Base-by-base conservation (phyloP, 2,329 filamentous ascomycete species). In the Pseudocercospora ulei region DNA sequence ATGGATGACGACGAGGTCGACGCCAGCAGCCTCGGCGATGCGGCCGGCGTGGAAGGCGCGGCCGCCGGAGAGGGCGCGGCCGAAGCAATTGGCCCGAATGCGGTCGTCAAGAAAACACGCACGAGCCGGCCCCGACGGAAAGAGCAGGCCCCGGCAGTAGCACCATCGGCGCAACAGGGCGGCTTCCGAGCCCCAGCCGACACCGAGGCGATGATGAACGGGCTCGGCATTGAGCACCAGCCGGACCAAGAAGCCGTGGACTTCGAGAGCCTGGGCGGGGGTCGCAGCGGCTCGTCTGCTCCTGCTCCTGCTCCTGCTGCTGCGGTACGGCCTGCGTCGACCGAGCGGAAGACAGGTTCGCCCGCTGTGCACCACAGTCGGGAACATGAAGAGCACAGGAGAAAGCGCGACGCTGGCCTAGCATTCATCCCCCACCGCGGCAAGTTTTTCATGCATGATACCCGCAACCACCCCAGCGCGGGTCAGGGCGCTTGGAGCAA, bases 401-500 rank as follows among this genome's bases (percentile, higher is more conserved):
- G 81, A 65, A 83, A 83, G 61, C 75, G 84, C 52, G 85, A 93
- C 58, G 78, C 84, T 53, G 85, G 94, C 60, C 88, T 88, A 22
- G 78, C 87, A 7, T 94, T 94, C 64, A 88, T 95, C 39, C 88
- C 90, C 38, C 95, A 92, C 56, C 73, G 88, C 50, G 90, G 90
- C 43, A 80, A 83, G 46, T 96, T 96, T 69, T 96, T 95, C 67
- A 86, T 96, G 76, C 88, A 96, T 62, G 90, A 96, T 59, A 79
- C 84, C 52, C 75, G 81, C 39, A 80, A 51, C 7, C 37, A 43
- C 12, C 38, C 50, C 30, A 50, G 48, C 13, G 52, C 50, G 30
- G 41, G 44, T 9, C 43, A 41, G 3, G 55, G 54, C 9, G 50
- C 40, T 27, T 53, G 49, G 43, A 38, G 31, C 13, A 73, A 73